Evolutionary conservation across 1,139 yeast species (phyloP).

Genomic region (Citeromyces siamensis): DNA sequence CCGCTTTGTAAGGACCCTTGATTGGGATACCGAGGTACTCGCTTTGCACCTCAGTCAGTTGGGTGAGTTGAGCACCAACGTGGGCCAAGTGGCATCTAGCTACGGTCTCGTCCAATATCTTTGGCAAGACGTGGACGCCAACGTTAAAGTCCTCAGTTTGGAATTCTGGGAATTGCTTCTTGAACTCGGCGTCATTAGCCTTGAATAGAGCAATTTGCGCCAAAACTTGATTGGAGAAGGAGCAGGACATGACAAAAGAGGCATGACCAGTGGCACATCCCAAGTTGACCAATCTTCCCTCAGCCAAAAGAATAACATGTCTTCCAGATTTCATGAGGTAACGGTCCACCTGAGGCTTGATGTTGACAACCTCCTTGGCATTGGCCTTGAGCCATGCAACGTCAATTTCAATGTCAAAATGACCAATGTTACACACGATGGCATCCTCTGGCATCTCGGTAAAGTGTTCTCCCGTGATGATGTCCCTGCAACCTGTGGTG

Average conservation of each 20-base stretch:
- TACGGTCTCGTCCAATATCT: slow-evolving; percentile 97
- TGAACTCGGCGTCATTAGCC: slow-evolving; percentile 74
- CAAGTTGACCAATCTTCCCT: slow-evolving; percentile 98
- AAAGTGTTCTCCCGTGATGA: slow-evolving; percentile 85
- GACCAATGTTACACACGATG: slow-evolving; percentile 99
- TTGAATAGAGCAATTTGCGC: slow-evolving; percentile 99
- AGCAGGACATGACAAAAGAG: slow-evolving; percentile 98
- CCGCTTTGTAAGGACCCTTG: slow-evolving; percentile 98
- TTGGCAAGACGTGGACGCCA: slow-evolving; percentile 97
- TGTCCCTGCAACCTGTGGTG: slow-evolving; percentile 99
- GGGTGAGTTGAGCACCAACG: slow-evolving; percentile 84
- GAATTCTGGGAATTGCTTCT: slow-evolving; percentile 77
- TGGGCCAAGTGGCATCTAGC: slow-evolving; percentile 96
- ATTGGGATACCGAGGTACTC: slow-evolving; percentile 90
- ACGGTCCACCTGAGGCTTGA: slow-evolving; percentile 99
- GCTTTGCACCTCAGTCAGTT: slow-evolving; percentile 71
- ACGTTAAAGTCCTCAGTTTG: slow-evolving; percentile 84
- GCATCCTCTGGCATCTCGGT: slow-evolving; percentile 97
- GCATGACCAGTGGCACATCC: slow-evolving; percentile 99
- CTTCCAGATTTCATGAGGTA: slow-evolving; percentile 83
- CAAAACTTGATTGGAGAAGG: slow-evolving; percentile 98
- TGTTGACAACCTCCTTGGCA: slow-evolving; percentile 86
- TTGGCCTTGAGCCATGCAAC: slow-evolving; percentile 96
- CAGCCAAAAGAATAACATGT: slow-evolving; percentile 94
- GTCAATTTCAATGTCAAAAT: slow-evolving; percentile 98